Evolutionary conservation across 768 basidiomycete species (phyloP).

Genomic region (Auricularia cornea): DNA sequence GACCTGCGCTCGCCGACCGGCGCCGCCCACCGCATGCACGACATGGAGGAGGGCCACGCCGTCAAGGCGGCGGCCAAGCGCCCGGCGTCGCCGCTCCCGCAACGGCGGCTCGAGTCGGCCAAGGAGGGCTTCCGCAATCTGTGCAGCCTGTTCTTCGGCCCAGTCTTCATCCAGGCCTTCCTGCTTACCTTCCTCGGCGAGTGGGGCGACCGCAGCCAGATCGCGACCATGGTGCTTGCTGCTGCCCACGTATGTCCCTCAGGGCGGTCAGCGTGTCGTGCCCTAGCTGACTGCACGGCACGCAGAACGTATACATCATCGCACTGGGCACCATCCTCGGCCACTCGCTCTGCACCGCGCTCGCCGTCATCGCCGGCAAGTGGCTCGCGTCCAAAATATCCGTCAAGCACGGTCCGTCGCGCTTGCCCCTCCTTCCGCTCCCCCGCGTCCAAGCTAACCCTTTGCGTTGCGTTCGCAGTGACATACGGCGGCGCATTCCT

Average conservation of each 20-base stretch:
- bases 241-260: constrained; percentile 74
- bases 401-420: constrained; percentile 82
- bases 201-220: constrained; percentile 97
- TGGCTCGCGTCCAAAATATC: constrained; percentile 92
- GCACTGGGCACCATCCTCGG: constrained; percentile 85
- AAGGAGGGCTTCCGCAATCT: constrained; percentile 73
- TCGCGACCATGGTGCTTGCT: constrained; percentile 91
- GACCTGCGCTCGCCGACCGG: constrained; percentile 37
- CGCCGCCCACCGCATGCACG: constrained; percentile 53
- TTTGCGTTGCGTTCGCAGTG: constrained; percentile 40
- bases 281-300: constrained; percentile 1
- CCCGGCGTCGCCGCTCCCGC: constrained; percentile 15
- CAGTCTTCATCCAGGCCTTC: constrained; percentile 93
- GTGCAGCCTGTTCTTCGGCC: constrained; percentile 73
- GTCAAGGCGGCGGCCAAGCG: neutral
- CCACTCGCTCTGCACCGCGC: constrained; percentile 76
- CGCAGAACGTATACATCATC: constrained; percentile 85
- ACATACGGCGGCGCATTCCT: constrained; percentile 74
- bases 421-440: neutral
- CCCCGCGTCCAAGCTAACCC: neutral
- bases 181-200: constrained; percentile 96
- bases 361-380: constrained; percentile 90
- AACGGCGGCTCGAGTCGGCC: constrained; percentile 10
- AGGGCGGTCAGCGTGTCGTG: neutral
- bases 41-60: constrained; percentile 59